Conservation (phyloP, 345 rosid species). For the Bretschneidera sinensis region DNA sequence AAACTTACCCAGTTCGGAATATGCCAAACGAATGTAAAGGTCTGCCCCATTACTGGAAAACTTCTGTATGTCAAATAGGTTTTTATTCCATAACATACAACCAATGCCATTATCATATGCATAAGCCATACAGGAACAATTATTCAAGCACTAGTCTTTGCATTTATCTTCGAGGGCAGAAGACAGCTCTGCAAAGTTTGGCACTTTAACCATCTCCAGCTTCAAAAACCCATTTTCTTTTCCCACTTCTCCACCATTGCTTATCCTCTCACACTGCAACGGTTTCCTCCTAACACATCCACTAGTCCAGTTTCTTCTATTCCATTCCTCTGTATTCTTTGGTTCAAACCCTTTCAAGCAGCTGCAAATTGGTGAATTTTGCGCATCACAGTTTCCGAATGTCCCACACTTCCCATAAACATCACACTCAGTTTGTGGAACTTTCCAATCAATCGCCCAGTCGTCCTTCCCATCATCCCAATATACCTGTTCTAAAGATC, state of each 20-base stretch:
- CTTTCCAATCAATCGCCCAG: conserved; percentile 4
- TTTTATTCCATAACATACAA: conserved; percentile 43
- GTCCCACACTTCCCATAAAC: conserved; percentile 46
- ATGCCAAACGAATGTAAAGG: conserved; percentile 37
- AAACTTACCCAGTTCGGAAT: conserved; percentile 37
- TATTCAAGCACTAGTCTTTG: conserved; percentile 29
- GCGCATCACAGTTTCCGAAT: conserved; percentile 31
- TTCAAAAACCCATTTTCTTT: conserved; percentile 38
- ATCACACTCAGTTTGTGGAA: conserved; percentile 29
- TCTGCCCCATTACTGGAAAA: conserved; percentile 29
- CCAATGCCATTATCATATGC: conserved; percentile 34
- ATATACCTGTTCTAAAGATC: conserved; percentile 15
- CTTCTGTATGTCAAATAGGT: conserved; percentile 36
- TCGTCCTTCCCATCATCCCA: conserved; percentile 14
- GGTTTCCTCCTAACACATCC: conserved; percentile 43
- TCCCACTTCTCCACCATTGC: conserved; percentile 21
- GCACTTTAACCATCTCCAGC: conserved; percentile 35
- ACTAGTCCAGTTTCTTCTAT: conserved; percentile 29
- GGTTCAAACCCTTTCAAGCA: conserved; percentile 58
- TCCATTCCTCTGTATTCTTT: conserved; percentile 35
- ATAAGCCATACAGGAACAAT: conserved; percentile 54
- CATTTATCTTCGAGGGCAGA: conserved; percentile 24
- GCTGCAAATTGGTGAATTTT: conserved; percentile 35
- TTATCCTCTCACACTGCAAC: conserved; percentile 26
- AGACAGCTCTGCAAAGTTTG: conserved; percentile 29